Evolutionary conservation across 768 basidiomycete genomes (phyloP).

Genomic region (Hemileccinum impolitum): DNA sequence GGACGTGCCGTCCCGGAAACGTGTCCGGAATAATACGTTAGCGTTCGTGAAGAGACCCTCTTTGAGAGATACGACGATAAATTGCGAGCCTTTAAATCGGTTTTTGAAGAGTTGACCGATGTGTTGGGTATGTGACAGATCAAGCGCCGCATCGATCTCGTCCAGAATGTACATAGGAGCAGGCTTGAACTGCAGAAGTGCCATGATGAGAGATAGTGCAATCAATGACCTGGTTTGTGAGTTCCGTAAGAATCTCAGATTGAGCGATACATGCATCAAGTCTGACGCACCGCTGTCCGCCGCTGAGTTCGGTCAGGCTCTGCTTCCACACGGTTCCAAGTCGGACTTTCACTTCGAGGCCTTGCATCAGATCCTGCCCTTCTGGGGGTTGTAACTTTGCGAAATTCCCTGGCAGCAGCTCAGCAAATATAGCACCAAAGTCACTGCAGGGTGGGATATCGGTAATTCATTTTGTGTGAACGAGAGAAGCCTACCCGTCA

Average conservation of each 20-base stretch:
- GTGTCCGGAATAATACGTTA: conserved; percentile 89
- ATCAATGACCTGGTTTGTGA: conserved; percentile 77
- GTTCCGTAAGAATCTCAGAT: neutral
- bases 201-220: conserved; percentile 97
- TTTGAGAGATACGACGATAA: conserved; percentile 96
- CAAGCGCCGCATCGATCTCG: conserved; percentile 97
- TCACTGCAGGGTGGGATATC: conserved; percentile 50
- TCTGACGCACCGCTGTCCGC: conserved; percentile 81
- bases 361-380: conserved; percentile 88
- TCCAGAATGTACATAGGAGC: conserved; percentile 99
- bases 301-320: conserved; percentile 93
- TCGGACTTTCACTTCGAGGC: conserved; percentile 95
- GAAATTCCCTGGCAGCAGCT: conserved; percentile 93
- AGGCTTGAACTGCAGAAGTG: conserved; percentile 97
- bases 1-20: conserved; percentile 92
- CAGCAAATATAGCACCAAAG: conserved; percentile 95
- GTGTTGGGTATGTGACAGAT: conserved; percentile 94
- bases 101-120: conserved; percentile 98
- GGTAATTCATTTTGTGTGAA: neutral
- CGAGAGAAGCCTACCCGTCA: conserved; percentile 56
- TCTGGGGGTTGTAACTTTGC: conserved; percentile 94
- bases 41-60: conserved; percentile 98
- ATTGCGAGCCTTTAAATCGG: conserved; percentile 96
- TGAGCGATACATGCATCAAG: neutral
- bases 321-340: conserved; percentile 98